phyloP scores from a whole-genome alignment of 768 basidiomycete genomes.

The Mycena vulgaris region DNA sequence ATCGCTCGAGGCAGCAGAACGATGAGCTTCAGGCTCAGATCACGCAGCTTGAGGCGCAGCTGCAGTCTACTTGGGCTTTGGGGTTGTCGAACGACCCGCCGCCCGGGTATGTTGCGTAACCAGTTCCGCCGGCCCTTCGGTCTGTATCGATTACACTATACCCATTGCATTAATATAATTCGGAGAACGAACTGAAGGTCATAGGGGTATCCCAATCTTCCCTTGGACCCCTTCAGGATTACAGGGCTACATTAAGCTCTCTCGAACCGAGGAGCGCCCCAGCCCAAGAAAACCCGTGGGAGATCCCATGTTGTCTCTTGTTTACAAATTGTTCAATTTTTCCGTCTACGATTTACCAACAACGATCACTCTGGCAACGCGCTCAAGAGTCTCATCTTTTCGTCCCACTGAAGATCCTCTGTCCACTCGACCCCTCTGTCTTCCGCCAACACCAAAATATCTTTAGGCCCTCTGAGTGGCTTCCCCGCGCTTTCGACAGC shows the following conservation, averaged over 20 bases:
- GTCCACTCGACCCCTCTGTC: slow-evolving; percentile 71
- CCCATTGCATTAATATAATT: no score
- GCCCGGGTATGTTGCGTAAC: slow-evolving; percentile 22
- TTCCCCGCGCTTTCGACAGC: slow-evolving; percentile 55
- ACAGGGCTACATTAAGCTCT: no score
- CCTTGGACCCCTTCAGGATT: no score
- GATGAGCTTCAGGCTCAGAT: slow-evolving; percentile 17
- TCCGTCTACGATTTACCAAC: no score
- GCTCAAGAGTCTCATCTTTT: slow-evolving; percentile 55
- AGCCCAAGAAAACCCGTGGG: no score
- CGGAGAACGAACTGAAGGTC: no score
- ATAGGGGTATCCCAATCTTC: no score
- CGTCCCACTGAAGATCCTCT: slow-evolving; percentile 69
- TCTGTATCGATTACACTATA: no score
- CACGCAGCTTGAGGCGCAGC: slow-evolving; percentile 16
- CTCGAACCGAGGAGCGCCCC: no score
- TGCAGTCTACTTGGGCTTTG: slow-evolving; percentile 25
- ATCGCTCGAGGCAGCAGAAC: slow-evolving; percentile 17
- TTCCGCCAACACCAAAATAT: slow-evolving; percentile 59
- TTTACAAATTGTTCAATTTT: no score
- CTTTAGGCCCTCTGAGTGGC: slow-evolving; percentile 50
- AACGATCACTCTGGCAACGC: slow-evolving; percentile 43
- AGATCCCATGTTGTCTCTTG: no score
- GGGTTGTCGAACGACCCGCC: slow-evolving; percentile 26
- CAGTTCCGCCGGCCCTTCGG: no score